Evolutionary conservation across 2,329 filamentous ascomycete genomes (phyloP), one percentile per base, ranked within the genome.

Genomic region (Cladosporium velox): DNA sequence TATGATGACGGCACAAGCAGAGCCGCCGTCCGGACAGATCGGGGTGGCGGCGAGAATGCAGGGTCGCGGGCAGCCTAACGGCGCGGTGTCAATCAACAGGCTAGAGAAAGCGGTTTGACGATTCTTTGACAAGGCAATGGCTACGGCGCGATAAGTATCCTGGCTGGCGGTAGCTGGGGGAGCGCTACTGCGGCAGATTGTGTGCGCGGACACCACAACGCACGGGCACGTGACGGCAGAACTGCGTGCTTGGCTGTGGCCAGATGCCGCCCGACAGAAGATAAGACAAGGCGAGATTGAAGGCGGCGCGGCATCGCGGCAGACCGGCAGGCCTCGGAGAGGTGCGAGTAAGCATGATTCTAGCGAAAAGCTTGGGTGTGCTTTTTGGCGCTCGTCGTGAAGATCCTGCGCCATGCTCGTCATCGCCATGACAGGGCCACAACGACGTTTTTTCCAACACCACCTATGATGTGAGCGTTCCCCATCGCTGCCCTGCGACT

Each of bases 391-490:
- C 32, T 55, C 4, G 52, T 21, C 34, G 54, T 54, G 60, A 41
- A 63, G 60, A 63, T 63, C 60, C 60, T 63, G 60, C 60, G 60
- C 49, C 28, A 54, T 35, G 26, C 24, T 63, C 60, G 60, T 63
- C 60, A 63, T 63, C 49, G 32, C 24, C 41, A 0, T 30, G 44
- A 26, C n/a, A 38, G 32, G n/a, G 21, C 18, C 41, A 58, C 55
- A 8, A 21, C 32, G 38, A 30, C 38, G 47, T 34, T 52, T 52
- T 30, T 62, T 34, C 18, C 30, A 54, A 54, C 49, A 18, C 47
- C 26, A 47, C 30, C 32, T 12, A 58, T 35, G 55, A 58, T 58
- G 34, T 58, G 32, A 41, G 21, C 32, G 21, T 24, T 12, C 32
- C 54, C 55, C 55, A 58, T 58, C 55, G 55, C 14, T 15, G 55